Conservation (phyloP, 2,329 filamentous ascomycete species). For the Simplicillium aogashimaense region DNA sequence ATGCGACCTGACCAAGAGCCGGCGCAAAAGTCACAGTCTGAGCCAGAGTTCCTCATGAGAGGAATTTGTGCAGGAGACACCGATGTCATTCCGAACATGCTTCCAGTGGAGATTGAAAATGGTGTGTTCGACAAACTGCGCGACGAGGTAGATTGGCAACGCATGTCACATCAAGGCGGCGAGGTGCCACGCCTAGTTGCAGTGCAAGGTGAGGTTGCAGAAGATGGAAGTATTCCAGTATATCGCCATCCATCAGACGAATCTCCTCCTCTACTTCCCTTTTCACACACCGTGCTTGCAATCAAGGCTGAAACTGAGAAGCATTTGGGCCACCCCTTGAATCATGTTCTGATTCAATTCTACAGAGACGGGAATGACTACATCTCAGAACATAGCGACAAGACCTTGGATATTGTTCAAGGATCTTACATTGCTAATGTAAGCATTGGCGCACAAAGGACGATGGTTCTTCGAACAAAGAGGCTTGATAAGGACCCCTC, state of each 20-base stretch:
- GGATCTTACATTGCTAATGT: conserved; percentile 84
- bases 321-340: conserved; percentile 68
- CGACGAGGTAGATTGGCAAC: conserved; percentile 75
- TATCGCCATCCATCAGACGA: conserved; percentile 93
- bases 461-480: conserved; percentile 83
- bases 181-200: conserved; percentile 87
- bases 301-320: conserved; percentile 63
- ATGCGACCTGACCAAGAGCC: background rate
- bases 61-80: conserved; percentile 75
- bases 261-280: conserved; percentile 65
- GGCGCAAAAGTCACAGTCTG: conserved; percentile 8
- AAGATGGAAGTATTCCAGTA: conserved; percentile 70
- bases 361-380: conserved; percentile 86
- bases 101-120: conserved; percentile 45
- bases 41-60: conserved; percentile 24
- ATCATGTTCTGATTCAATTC: conserved; percentile 86
- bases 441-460: conserved; percentile 83
- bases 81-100: conserved; percentile 58
- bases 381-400: conserved; percentile 95
- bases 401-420: conserved; percentile 80
- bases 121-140: conserved; percentile 61
- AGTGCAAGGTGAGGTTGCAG: conserved; percentile 65
- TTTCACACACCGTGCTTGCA: conserved; percentile 60
- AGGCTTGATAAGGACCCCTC: conserved; percentile 37
- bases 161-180: conserved; percentile 86